Conservation (phyloP, 768 basidiomycete genomes). For the Phanerochaete sordida region DNA sequence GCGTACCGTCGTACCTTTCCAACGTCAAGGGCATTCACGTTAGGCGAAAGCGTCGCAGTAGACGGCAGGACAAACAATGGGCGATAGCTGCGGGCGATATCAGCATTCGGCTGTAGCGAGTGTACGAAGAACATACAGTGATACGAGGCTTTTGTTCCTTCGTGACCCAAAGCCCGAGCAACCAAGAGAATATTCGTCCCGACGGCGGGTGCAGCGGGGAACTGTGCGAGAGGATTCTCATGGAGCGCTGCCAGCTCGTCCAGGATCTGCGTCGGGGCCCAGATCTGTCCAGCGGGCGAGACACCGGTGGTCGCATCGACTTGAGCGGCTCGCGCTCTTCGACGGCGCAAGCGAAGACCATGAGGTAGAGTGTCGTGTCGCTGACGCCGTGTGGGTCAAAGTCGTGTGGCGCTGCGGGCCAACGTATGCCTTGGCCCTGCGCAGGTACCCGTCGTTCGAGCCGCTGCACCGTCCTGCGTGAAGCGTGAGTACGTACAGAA, state of each 20-base stretch:
- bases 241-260: not conserved
- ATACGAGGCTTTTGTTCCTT: slow-evolving; percentile 29
- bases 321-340: not conserved
- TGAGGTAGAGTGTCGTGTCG: not conserved
- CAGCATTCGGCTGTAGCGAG: not conserved
- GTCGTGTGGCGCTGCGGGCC: slow-evolving; percentile 25
- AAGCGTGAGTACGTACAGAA: not conserved
- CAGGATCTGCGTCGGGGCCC: not conserved
- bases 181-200: slow-evolving; percentile 30
- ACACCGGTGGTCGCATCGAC: not conserved
- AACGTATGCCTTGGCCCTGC: not conserved
- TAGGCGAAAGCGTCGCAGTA: no score
- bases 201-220: slow-evolving; percentile 24
- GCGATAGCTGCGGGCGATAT: no score
- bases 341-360: not conserved
- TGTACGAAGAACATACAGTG: not conserved
- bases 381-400: slow-evolving; percentile 27
- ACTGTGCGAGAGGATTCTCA: not conserved
- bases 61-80: no score
- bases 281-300: not conserved
- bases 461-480: slow-evolving; percentile 22
- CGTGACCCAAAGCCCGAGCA: slow-evolving; percentile 22
- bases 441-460: slow-evolving; percentile 18
- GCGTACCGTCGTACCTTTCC: slow-evolving; percentile 15
- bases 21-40: no score